Conservation (phyloP, 805 yeast genomes). For the Ogataea wickerhamii region DNA sequence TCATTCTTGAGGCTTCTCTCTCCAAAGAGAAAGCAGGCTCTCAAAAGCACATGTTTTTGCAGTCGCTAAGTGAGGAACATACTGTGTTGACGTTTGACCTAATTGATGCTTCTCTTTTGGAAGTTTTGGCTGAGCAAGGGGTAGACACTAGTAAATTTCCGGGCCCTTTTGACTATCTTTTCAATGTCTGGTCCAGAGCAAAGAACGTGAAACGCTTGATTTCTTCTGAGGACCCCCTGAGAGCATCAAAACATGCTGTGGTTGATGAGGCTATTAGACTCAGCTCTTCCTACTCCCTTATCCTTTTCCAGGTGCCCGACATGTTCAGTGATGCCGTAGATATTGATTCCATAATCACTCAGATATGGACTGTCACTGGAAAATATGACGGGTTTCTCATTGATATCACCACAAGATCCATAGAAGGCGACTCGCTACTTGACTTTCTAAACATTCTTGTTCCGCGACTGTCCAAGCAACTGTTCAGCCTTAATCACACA, state of each 20-base stretch:
- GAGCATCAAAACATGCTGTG: slow-evolving; percentile 36
- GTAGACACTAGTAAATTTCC: slow-evolving; percentile 25
- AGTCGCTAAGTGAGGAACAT: slow-evolving; percentile 26
- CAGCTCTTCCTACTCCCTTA: slow-evolving; percentile 60
- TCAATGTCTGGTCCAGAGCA: slow-evolving; percentile 41
- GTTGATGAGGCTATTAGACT: slow-evolving; percentile 48
- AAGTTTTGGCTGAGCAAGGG: slow-evolving; percentile 54
- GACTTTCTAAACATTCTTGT: slow-evolving; percentile 57
- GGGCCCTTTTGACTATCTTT: slow-evolving; percentile 46
- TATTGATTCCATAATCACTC: slow-evolving; percentile 28
- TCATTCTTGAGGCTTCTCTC: slow-evolving; percentile 35
- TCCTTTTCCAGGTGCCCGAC: slow-evolving; percentile 67
- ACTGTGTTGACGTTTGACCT: slow-evolving; percentile 28
- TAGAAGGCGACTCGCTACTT: slow-evolving; percentile 60
- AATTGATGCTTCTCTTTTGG: slow-evolving; percentile 53
- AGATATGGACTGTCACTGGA: slow-evolving; percentile 24
- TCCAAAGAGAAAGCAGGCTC: slow-evolving; percentile 22
- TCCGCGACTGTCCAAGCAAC: slow-evolving; percentile 40
- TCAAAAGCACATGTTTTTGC: slow-evolving; percentile 17
- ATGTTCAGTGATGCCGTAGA: slow-evolving; percentile 44
- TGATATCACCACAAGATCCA: slow-evolving; percentile 54
- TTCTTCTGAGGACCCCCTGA: slow-evolving; percentile 38
- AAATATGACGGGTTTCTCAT: slow-evolving; percentile 44
- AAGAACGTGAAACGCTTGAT: slow-evolving; percentile 41
- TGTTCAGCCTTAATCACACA: slow-evolving; percentile 40